Conservation (phyloP, 1,284 basidiomycete species). For the Ustilago curta region DNA sequence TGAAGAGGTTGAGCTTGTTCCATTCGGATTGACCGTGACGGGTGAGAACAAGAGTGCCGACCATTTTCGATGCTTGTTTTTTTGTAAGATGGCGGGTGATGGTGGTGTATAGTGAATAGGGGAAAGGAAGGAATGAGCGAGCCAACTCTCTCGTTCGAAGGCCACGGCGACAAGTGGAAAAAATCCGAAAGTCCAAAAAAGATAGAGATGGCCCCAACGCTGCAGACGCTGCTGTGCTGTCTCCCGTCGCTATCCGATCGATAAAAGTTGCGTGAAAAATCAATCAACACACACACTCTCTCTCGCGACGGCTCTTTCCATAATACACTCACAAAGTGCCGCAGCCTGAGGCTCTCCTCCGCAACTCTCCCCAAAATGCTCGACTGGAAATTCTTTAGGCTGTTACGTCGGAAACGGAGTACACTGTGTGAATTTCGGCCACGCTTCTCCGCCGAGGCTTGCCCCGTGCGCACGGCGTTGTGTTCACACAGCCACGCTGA, state of each 20-base stretch:
- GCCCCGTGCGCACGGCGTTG: slow-evolving; percentile 7
- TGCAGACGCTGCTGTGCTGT: neutral
- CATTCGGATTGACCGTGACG: slow-evolving; percentile 70
- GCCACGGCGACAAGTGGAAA: neutral
- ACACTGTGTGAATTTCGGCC: no score
- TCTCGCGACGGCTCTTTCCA: no score
- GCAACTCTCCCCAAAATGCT: no score
- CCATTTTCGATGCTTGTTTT: slow-evolving; percentile 29
- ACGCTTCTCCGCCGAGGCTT: neutral
- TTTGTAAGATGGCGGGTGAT: neutral
- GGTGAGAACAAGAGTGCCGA: slow-evolving; percentile 67
- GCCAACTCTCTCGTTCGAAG: no score
- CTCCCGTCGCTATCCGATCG: neutral
- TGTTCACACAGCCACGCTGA: slow-evolving; percentile 31
- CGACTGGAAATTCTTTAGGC: no score
- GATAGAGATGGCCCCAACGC: slow-evolving; percentile 5
- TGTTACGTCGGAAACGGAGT: no score
- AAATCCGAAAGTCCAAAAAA: neutral
- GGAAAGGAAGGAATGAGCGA: neutral
- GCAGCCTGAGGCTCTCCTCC: no score
- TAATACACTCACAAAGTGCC: no score
- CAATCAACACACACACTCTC: no score
- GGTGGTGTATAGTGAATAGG: slow-evolving; percentile 1
- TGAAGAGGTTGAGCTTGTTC: slow-evolving; percentile 70
- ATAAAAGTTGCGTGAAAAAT: no score